Evolutionary conservation across 2,329 filamentous ascomycete genomes (phyloP).

Genomic region (Sclerotinia nivalis): DNA sequence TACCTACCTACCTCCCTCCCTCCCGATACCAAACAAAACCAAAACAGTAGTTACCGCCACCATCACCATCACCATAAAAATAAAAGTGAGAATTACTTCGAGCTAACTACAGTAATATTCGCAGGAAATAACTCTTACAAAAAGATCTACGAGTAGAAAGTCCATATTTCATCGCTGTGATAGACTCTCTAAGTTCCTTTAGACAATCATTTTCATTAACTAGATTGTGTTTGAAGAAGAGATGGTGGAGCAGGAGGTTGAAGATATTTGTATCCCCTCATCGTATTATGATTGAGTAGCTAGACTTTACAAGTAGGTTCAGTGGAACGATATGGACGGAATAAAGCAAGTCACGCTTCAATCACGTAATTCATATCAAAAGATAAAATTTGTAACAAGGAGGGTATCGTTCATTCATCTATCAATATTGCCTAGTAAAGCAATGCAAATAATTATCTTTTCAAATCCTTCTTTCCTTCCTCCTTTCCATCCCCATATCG

Average conservation of each 20-base stretch:
- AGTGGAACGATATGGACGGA: not conserved
- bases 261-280: not conserved
- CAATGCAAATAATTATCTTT: conserved; percentile 2
- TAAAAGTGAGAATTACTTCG: too few species aligned
- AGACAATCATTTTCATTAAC: not conserved
- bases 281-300: not conserved
- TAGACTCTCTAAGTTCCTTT: not conserved
- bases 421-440: not conserved
- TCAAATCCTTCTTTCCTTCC: not conserved
- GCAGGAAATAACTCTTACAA: too few species aligned
- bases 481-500: not conserved
- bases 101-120: too few species aligned
- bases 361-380: not conserved
- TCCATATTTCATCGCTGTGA: too few species aligned
- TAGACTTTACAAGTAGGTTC: not conserved
- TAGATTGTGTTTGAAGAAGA: not conserved
- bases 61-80: too few species aligned
- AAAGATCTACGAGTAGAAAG: too few species aligned
- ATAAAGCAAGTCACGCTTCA: not conserved
- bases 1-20: too few species aligned
- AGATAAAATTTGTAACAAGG: not conserved
- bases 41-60: too few species aligned
- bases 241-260: not conserved
- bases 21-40: too few species aligned
- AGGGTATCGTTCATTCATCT: conserved; percentile 18